Percentiles rank a stretch among this genome's conserved stretches.
phyloP scores from a whole-genome alignment of 768 basidiomycete genomes.

The Chalciporus chontae region DNA sequence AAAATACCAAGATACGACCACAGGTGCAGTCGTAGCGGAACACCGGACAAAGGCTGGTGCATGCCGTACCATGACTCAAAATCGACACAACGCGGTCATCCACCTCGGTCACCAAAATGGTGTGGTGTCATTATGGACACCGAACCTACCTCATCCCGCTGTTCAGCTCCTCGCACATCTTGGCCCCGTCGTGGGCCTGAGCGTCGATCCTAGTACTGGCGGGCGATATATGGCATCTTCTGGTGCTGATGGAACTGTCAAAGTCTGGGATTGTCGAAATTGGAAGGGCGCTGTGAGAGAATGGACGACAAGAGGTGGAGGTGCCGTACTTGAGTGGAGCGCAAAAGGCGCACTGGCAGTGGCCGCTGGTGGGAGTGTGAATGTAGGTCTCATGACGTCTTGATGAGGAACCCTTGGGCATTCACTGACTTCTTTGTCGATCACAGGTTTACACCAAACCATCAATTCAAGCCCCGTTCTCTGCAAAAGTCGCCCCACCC shows the following conservation, averaged over 20 bases:
- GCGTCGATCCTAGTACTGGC: constrained; percentile 79
- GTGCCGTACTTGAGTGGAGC: constrained; percentile 79
- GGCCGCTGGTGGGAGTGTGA: constrained; percentile 78
- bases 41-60: constrained; percentile 90
- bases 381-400: constrained; percentile 45
- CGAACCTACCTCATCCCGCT: constrained; percentile 87
- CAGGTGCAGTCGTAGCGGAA: constrained; percentile 79
- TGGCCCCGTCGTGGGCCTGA: constrained; percentile 77
- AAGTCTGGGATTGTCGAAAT: constrained; percentile 96
- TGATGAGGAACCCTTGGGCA: no score
- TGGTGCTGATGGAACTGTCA: constrained; percentile 84
- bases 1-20: constrained; percentile 97
- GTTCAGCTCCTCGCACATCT: constrained; percentile 90
- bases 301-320: constrained; percentile 69
- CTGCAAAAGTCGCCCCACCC: constrained; percentile 56
- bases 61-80: constrained; percentile 84
- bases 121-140: constrained; percentile 94
- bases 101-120: constrained; percentile 95
- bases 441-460: constrained; percentile 69
- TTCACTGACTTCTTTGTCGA: background rate
- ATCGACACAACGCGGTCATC: constrained; percentile 89
- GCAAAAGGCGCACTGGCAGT: constrained; percentile 80
- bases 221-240: constrained; percentile 91
- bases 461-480: constrained; percentile 55
- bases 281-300: constrained; percentile 87